Percentiles rank a stretch among this genome's conserved stretches.
Evolutionary conservation across 179 eudicot species (phyloP).

Genomic region (Silene noctiflora): DNA sequence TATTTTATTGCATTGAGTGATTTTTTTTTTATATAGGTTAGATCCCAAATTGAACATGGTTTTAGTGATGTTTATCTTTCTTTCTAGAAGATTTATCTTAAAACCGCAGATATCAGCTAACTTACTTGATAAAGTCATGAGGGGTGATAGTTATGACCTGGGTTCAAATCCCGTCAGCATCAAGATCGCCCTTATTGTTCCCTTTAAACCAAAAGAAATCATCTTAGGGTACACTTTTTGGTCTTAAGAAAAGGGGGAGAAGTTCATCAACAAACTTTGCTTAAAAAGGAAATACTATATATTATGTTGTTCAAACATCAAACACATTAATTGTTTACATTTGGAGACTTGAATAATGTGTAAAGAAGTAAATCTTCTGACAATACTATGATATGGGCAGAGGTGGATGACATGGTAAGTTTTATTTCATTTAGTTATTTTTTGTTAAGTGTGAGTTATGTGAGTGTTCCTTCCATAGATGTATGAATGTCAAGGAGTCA

Average conservation of each 20-base stretch:
- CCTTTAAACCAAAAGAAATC: too few species aligned
- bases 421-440: not conserved
- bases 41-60: too few species aligned
- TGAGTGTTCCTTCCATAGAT: not conserved
- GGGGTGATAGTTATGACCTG: too few species aligned
- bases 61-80: too few species aligned
- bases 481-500: conserved; percentile 1
- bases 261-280: not conserved
- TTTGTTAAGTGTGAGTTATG: not conserved
- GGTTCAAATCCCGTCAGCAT: too few species aligned
- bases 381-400: not conserved
- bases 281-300: not conserved
- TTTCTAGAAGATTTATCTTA: too few species aligned
- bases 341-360: not conserved
- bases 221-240: too few species aligned
- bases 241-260: too few species aligned
- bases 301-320: not conserved
- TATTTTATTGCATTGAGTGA: not conserved
- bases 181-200: too few species aligned
- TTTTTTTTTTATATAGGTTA: not conserved
- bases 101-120: too few species aligned
- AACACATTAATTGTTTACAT: not conserved
- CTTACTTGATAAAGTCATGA: too few species aligned
- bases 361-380: conserved; percentile 12
- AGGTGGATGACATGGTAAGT: conserved; percentile 10